A percentile compares a stretch with the other conserved stretches of the same genome.
Conservation (phyloP, 2,329 filamentous ascomycete genomes). For the Chaetomium globosum region DNA sequence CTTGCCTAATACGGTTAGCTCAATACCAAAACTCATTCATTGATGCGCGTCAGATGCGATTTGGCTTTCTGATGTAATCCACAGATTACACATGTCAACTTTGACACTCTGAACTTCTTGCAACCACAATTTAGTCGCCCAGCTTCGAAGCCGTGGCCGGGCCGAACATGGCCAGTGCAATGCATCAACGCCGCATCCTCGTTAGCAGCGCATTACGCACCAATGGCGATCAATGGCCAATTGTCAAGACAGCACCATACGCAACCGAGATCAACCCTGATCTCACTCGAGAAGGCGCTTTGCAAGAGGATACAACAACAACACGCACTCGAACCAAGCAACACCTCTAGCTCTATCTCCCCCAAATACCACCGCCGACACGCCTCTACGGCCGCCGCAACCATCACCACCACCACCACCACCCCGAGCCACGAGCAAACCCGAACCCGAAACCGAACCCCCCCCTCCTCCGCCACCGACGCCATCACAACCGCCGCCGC, state of each 20-base stretch:
- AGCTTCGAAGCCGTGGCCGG: neutral
- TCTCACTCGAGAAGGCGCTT: neutral
- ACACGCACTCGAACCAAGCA: neutral
- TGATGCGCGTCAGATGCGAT: neutral
- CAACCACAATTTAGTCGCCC: neutral
- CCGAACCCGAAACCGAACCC: neutral
- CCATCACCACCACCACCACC: neutral
- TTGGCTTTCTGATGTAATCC: neutral
- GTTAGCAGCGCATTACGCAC: constrained; percentile 22
- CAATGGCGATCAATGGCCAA: constrained; percentile 12
- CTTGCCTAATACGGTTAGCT: neutral
- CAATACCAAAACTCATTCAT: no score
- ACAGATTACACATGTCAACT: neutral
- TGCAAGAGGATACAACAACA: neutral
- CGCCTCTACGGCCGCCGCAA: neutral
- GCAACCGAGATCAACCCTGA: neutral
- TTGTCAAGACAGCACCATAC: neutral
- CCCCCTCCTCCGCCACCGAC: constrained; percentile 10
- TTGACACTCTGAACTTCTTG: neutral
- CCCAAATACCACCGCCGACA: constrained; percentile 8
- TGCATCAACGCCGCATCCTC: constrained; percentile 23
- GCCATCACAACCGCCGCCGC: constrained; percentile 5
- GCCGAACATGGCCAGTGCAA: constrained; percentile 18
- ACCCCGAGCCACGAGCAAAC: constrained; percentile 5
- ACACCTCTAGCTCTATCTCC: constrained; percentile 13